Conservation (phyloP, 805 yeast species). For the Crinitomyces ghanaensis region DNA sequence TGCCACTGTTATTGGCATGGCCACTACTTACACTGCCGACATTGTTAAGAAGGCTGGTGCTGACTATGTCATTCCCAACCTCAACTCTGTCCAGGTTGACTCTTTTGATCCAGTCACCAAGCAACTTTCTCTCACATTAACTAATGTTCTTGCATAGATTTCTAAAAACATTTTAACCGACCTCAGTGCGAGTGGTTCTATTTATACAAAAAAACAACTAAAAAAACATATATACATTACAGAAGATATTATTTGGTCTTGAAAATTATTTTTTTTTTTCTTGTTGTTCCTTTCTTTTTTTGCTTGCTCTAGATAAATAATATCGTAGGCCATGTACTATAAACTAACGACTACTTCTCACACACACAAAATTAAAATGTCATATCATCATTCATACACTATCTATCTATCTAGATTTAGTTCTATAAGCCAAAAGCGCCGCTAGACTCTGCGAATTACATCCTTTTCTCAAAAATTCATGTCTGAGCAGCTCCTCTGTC, state of each 20-base stretch:
- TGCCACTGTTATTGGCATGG: constrained; percentile 71
- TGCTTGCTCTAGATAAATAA: too few relatives aligned
- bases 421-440: constrained; percentile 14
- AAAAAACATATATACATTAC: constrained; percentile 81
- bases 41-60: constrained; percentile 68
- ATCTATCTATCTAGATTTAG: constrained; percentile 4
- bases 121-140: constrained; percentile 11
- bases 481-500: constrained; percentile 58
- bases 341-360: too few relatives aligned
- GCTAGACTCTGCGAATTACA: constrained; percentile 14
- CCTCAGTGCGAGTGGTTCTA: too few relatives aligned
- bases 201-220: constrained; percentile 65
- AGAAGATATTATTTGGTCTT: constrained; percentile 72
- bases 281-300: too few relatives aligned
- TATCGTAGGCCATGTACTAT: too few relatives aligned
- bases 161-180: too few relatives aligned
- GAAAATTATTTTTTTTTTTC: too few relatives aligned
- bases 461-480: constrained; percentile 36
- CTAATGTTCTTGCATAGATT: constrained; percentile 3
- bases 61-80: constrained; percentile 66
- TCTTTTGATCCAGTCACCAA: constrained; percentile 34
- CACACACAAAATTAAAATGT: too few relatives aligned
- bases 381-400: too few relatives aligned
- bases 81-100: constrained; percentile 48
- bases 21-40: constrained; percentile 64